Percentiles rank a stretch among this genome's conserved stretches.
These are phyloP conservation scores for Penicillium digitatum DNA, from an alignment of 2,329 filamentous ascomycete species.

Conservation along the genomic window DNA sequence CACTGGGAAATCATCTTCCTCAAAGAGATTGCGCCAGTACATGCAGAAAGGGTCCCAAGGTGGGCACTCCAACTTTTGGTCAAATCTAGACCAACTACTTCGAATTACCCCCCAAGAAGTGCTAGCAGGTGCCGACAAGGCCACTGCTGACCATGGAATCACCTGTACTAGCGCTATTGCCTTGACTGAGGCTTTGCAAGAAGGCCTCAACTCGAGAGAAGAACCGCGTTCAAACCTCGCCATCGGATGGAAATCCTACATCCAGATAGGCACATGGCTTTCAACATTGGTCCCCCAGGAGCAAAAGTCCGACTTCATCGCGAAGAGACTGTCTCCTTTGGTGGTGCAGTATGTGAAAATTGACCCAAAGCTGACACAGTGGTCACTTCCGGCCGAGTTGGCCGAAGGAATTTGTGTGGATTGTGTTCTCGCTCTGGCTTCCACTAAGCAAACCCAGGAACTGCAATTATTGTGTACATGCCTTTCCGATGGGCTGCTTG, in stretches of 20 bases:
- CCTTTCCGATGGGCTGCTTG: slow-evolving; percentile 59
- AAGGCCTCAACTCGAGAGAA: slow-evolving; percentile 68
- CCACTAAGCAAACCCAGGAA: slow-evolving; percentile 45
- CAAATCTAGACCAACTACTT: slow-evolving; percentile 61
- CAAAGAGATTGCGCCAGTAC: slow-evolving; percentile 63
- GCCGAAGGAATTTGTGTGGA: slow-evolving; percentile 39
- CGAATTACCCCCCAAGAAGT: slow-evolving; percentile 52
- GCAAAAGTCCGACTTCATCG: slow-evolving; percentile 46
- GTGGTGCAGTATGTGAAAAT: slow-evolving; percentile 53
- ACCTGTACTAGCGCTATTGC: slow-evolving; percentile 52
- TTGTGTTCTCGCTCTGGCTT: slow-evolving; percentile 37
- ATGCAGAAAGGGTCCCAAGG: slow-evolving; percentile 80
- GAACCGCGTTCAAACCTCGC: slow-evolving; percentile 67
- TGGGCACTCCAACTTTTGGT: slow-evolving; percentile 70
- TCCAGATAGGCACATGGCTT: slow-evolving; percentile 59
- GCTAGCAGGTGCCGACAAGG: slow-evolving; percentile 28
- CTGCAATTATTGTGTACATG: slow-evolving; percentile 59
- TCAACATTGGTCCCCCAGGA: slow-evolving; percentile 47
- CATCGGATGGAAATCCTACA: slow-evolving; percentile 71
- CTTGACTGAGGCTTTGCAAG: slow-evolving; percentile 64
- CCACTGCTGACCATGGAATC: slow-evolving; percentile 20
- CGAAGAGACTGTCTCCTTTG: slow-evolving; percentile 50
- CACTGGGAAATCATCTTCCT: slow-evolving; percentile 54
- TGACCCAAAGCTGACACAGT: slow-evolving; percentile 44
- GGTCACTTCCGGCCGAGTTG: slow-evolving; percentile 47